Evolutionary conservation across 768 basidiomycete genomes (phyloP).

Genomic region (Ramaria rubella): DNA sequence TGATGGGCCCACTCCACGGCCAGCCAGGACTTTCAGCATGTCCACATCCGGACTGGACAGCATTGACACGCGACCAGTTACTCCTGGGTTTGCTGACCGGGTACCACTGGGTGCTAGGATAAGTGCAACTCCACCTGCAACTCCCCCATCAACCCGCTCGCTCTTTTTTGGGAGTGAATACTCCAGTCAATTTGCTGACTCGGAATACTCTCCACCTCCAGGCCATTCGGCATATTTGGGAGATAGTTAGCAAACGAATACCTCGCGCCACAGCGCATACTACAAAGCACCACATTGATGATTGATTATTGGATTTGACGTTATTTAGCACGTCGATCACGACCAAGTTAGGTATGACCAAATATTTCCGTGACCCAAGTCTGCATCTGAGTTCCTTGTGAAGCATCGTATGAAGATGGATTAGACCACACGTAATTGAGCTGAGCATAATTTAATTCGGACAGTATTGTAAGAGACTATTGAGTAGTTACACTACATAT

Average conservation of each 20-base stretch:
- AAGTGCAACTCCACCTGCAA: neutral
- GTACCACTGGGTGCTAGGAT: neutral
- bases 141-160: neutral
- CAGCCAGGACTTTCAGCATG: neutral
- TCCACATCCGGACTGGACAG: neutral
- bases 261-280: too few species aligned
- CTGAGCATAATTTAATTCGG: too few species aligned
- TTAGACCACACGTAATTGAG: too few species aligned
- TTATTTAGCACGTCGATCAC: too few species aligned
- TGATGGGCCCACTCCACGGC: neutral
- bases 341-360: too few species aligned
- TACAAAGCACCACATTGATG: too few species aligned
- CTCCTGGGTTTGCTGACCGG: neutral
- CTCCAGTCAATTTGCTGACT: neutral
- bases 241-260: too few species aligned
- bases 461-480: neutral
- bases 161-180: neutral
- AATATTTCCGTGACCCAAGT: too few species aligned
- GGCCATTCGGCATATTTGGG: too few species aligned
- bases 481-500: neutral
- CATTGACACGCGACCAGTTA: neutral
- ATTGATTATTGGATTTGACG: too few species aligned
- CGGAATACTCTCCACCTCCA: neutral
- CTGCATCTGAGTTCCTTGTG: too few species aligned
- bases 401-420: too few species aligned